Conservation (phyloP, 306 rosid species). For the Prunus padus region DNA sequence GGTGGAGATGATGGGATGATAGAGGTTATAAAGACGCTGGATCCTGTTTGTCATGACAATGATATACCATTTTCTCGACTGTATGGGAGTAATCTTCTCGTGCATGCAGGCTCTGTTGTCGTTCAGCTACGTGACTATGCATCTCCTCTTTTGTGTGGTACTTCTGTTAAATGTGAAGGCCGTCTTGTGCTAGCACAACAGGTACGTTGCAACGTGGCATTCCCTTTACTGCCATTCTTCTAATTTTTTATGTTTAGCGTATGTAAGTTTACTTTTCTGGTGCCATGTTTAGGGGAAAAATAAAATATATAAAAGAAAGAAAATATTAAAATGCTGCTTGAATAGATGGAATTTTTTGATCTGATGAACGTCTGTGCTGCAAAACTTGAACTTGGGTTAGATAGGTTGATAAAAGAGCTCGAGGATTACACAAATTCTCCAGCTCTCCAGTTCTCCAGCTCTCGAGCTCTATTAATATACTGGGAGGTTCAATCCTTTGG, state of each 20-base stretch:
- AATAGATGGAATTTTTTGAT: not conserved
- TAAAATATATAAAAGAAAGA: not conserved
- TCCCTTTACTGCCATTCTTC: constrained; percentile 13
- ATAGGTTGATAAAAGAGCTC: not conserved
- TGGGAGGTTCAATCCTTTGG: not conserved
- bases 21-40: constrained; percentile 77
- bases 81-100: constrained; percentile 75
- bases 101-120: constrained; percentile 65
- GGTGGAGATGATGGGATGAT: constrained; percentile 95
- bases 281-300: not conserved
- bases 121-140: constrained; percentile 78
- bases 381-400: not conserved
- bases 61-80: constrained; percentile 89
- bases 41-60: constrained; percentile 76
- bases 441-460: no score
- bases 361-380: not conserved
- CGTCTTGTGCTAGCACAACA: constrained; percentile 88
- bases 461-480: not conserved
- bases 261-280: not conserved
- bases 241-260: not conserved
- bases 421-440: not conserved
- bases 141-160: constrained; percentile 81
- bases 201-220: constrained; percentile 46
- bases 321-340: not conserved
- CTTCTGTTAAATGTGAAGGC: constrained; percentile 83